A percentile compares a stretch with the other conserved stretches of the same genome.
Evolutionary conservation across 495 filamentous ascomycete genomes (phyloP).

Genomic region (Arthonia radiata): DNA sequence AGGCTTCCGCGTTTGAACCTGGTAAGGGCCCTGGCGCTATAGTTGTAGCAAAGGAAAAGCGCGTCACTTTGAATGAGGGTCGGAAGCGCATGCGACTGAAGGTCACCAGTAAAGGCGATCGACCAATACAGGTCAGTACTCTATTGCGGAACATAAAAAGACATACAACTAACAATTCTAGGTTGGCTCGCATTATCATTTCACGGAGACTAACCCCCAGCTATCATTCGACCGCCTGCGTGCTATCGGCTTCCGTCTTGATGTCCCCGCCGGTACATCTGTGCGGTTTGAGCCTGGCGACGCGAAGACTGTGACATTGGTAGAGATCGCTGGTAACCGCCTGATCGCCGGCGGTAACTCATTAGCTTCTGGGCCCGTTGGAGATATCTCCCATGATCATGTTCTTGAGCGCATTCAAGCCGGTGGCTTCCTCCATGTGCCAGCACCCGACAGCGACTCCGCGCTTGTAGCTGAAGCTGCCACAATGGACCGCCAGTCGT

Average conservation of each 20-base stretch:
- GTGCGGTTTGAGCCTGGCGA: slow-evolving; percentile 92
- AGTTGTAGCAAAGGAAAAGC: slow-evolving; percentile 36
- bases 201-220: slow-evolving; percentile 79
- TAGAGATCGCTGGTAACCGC: slow-evolving; percentile 65
- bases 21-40: slow-evolving; percentile 58
- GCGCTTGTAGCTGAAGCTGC: slow-evolving; percentile 29
- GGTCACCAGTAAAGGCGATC: slow-evolving; percentile 70
- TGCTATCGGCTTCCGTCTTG: slow-evolving; percentile 66
- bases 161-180: slow-evolving; percentile 9
- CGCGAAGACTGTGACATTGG: slow-evolving; percentile 72
- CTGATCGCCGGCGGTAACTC: slow-evolving; percentile 71
- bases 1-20: slow-evolving; percentile 33
- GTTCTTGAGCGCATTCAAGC: slow-evolving; percentile 39
- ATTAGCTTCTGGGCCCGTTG: slow-evolving; percentile 49
- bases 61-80: slow-evolving; percentile 46
- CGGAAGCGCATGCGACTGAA: slow-evolving; percentile 45
- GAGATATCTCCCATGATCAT: slow-evolving; percentile 27
- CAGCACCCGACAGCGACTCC: slow-evolving; percentile 32
- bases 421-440: slow-evolving; percentile 53
- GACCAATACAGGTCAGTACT: slow-evolving; percentile 53
- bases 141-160: neutral
- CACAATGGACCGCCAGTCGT: slow-evolving; percentile 53
- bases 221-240: slow-evolving; percentile 74
- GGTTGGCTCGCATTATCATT: slow-evolving; percentile 89
- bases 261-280: slow-evolving; percentile 79